These are phyloP conservation scores for Persicaria tinctoria DNA, from an alignment of 148 eudicot genomes.

Conservation along the genomic window DNA sequence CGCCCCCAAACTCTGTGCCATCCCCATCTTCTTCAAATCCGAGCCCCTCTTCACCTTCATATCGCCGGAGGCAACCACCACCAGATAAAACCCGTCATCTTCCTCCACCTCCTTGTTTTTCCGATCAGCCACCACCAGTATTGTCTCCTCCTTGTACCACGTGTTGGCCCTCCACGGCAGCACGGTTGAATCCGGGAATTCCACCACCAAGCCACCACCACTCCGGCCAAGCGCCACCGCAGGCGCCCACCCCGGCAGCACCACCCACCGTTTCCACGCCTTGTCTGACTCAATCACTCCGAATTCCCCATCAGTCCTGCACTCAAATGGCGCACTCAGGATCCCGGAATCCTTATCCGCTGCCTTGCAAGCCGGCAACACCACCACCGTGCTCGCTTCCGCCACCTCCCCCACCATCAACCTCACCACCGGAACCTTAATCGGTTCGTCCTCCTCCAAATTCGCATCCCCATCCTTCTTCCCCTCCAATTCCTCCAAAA, in stretches of 20 bases:
- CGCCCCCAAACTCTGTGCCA: slow-evolving; percentile 50
- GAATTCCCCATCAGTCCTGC: slow-evolving; percentile 47
- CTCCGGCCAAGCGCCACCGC: slow-evolving; percentile 31
- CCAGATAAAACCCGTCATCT: slow-evolving; percentile 70
- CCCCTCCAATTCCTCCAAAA: slow-evolving; percentile 43
- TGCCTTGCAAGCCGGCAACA: slow-evolving; percentile 59
- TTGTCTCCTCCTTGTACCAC: slow-evolving; percentile 50
- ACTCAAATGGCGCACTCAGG: slow-evolving; percentile 52
- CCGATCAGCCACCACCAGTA: slow-evolving; percentile 76
- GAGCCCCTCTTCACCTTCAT: slow-evolving; percentile 70
- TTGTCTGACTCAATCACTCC: slow-evolving; percentile 58
- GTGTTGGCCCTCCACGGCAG: slow-evolving; percentile 72
- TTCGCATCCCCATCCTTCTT: slow-evolving; percentile 15
- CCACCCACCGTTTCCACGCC: slow-evolving; percentile 82
- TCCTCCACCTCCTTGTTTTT: slow-evolving; percentile 40
- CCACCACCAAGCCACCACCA: slow-evolving; percentile 63
- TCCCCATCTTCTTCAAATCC: slow-evolving; percentile 49
- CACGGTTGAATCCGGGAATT: slow-evolving; percentile 41
- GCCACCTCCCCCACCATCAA: slow-evolving; percentile 72
- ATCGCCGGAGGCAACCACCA: slow-evolving; percentile 22
- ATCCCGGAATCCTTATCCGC: slow-evolving; percentile 44
- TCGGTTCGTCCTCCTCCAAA: slow-evolving; percentile 18
- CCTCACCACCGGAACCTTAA: slow-evolving; percentile 78
- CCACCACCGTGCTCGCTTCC: slow-evolving; percentile 51
- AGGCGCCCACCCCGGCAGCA: slow-evolving; percentile 77